Conservation (phyloP, 331 rosid genomes). For the Rosa hybrid region DNA sequence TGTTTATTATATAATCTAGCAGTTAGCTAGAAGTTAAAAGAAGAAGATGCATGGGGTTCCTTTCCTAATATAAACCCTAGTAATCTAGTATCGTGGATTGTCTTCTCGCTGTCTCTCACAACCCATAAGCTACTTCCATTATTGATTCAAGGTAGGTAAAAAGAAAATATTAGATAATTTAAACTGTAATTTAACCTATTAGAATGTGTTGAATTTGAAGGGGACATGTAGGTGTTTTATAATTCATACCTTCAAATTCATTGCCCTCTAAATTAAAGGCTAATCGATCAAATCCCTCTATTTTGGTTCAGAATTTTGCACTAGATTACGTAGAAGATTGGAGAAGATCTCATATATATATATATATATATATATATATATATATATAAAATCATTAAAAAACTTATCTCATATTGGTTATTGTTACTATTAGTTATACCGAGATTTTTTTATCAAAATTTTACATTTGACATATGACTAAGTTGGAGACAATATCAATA, state of each 20-base stretch:
- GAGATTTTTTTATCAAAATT: too few species aligned
- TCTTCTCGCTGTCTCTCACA: conserved; percentile 10
- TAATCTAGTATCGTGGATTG: conserved; percentile 9
- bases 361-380: too few species aligned
- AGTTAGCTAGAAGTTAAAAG: conserved; percentile 1
- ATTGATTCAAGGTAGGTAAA: background rate
- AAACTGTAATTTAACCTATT: background rate
- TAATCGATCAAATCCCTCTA: background rate
- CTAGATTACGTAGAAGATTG: too few species aligned
- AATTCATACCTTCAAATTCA: background rate
- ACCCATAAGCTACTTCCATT: background rate
- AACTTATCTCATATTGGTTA: background rate
- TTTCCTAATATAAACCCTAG: background rate
- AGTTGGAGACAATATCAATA: too few species aligned
- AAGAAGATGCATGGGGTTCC: conserved; percentile 19
- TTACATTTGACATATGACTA: too few species aligned
- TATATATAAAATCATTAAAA: too few species aligned
- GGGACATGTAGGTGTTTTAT: conserved; percentile 3
- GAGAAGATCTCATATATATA: too few species aligned
- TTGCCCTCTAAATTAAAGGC: background rate
- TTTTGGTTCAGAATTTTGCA: background rate
- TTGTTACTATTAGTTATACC: background rate
- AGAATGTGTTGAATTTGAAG: background rate
- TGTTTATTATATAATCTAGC: background rate
- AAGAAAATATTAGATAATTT: background rate